Evolutionary conservation across 2,329 filamentous ascomycete species (phyloP).

Genomic region (Blumeria graminis): DNA sequence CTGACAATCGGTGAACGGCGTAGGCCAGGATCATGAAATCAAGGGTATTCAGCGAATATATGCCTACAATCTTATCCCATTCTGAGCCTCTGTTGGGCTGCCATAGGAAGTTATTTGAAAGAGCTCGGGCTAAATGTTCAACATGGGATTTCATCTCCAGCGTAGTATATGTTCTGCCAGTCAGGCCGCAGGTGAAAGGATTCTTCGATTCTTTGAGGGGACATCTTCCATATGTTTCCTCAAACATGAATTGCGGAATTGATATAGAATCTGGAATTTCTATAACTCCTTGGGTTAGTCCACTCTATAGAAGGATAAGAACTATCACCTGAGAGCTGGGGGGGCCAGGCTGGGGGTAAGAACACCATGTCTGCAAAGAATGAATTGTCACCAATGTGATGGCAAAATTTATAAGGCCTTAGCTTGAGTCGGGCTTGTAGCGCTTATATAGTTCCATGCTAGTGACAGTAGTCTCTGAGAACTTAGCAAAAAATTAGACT

Average conservation of each 20-base stretch:
- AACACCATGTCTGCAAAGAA: constrained; percentile 19
- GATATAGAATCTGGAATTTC: constrained; percentile 42
- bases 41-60: constrained; percentile 65
- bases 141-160: constrained; percentile 39
- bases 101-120: constrained; percentile 50
- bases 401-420: too few species aligned
- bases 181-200: constrained; percentile 56
- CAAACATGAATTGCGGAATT: constrained; percentile 52
- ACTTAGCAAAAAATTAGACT: too few species aligned
- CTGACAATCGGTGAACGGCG: constrained; percentile 52
- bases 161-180: constrained; percentile 40
- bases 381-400: background rate
- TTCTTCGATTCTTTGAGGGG: constrained; percentile 37
- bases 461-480: too few species aligned
- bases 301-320: constrained; percentile 2
- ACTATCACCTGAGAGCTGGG: constrained; percentile 30
- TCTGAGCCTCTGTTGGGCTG: constrained; percentile 43
- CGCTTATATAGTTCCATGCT: too few species aligned
- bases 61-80: constrained; percentile 57
- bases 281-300: background rate
- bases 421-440: too few species aligned
- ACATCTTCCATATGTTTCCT: constrained; percentile 43
- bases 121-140: constrained; percentile 39
- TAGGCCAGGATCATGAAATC: constrained; percentile 52
- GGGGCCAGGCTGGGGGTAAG: constrained; percentile 34